Base-by-base conservation (phyloP, 768 basidiomycete genomes). In the Rhodotorula kratochvilovae region DNA sequence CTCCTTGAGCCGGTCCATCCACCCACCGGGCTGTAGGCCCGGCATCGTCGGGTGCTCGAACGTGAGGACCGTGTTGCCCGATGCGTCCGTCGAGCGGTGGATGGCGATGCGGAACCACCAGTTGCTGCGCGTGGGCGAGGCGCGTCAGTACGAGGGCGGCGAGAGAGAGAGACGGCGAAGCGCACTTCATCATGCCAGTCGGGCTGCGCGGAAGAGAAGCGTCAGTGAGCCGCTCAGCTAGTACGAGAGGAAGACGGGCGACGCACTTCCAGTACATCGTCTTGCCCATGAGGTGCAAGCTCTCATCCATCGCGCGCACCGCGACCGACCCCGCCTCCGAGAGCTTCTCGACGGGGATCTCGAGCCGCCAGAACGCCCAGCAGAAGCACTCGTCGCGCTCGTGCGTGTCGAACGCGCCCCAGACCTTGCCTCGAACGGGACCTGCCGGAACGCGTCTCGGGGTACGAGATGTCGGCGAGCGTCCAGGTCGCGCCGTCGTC, bases 21-120 rank as follows among this genome's bases (percentile, higher is more conserved):
- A 88, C 6, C 87, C 86, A 11, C 84, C 84, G 29, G 81, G 68
- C 50, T 80, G 80, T 10, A 79, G 79, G 11, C 85, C 86, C 1
- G 83, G 84, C 75, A 83, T 79, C 4, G 86, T 85, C 0, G 87
- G 87, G 77, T 88, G 87, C 78, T 87, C 86, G 75, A 87, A 87
- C 8, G 73, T 78, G 17, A 87, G 77, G 4, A 76, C 58, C 19
- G 69, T 66, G 2, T 71, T 68, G 29, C 75, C 78, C 2, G 79
- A 78, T 6, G 76, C 73, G 39, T 79, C 80, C 42, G 51, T 33
- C 3, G 79, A 77, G 31, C 78, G 80, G 74, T 82, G 82, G 31
- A 87, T 79, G 12, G 82, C 84, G 46, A 87, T 84, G 50, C 85
- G 80, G 76, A 87, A 88, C 85, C 86, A 87, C 83, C 84, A 84